Percentiles rank a stretch among this genome's conserved stretches.
Evolutionary conservation across 441 rosid species (phyloP).

Genomic region (Gossypium trilobum): DNA sequence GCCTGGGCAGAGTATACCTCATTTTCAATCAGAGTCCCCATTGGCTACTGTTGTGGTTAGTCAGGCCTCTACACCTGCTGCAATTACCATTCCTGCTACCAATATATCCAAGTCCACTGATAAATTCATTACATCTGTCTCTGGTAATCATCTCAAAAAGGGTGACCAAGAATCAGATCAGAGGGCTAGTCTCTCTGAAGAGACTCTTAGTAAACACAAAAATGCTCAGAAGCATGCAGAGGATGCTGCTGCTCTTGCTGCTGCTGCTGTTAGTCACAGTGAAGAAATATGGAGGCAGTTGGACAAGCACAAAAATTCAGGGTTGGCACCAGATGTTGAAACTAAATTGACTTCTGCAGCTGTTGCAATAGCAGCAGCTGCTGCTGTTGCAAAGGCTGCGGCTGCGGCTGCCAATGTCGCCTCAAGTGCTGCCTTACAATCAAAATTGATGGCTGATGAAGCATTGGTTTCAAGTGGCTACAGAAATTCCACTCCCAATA

Average conservation of each 20-base stretch:
- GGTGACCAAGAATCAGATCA: slow-evolving; percentile 30
- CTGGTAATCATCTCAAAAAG: slow-evolving; percentile 34
- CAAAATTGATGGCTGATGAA: slow-evolving; percentile 90
- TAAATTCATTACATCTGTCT: slow-evolving; percentile 30
- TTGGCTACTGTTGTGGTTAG: slow-evolving; percentile 34
- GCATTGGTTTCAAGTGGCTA: slow-evolving; percentile 36
- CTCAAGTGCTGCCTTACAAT: slow-evolving; percentile 87
- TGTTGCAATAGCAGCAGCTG: slow-evolving; percentile 74
- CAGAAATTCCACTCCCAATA: slow-evolving; percentile 24
- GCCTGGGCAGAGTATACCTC: slow-evolving; percentile 34
- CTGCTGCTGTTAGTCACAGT: slow-evolving; percentile 61
- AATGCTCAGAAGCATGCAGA: slow-evolving; percentile 77
- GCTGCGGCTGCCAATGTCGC: slow-evolving; percentile 95
- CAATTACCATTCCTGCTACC: slow-evolving; percentile 34
- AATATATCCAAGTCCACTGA: slow-evolving; percentile 35
- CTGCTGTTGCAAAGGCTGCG: slow-evolving; percentile 96
- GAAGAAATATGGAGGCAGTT: slow-evolving; percentile 70
- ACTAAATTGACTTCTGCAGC: slow-evolving; percentile 69
- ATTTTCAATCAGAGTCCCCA: slow-evolving; percentile 34
- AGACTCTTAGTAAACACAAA: slow-evolving; percentile 45
- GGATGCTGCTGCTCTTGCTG: slow-evolving; percentile 71
- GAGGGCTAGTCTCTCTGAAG: slow-evolving; percentile 51
- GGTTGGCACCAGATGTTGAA: slow-evolving; percentile 51
- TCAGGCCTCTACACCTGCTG: slow-evolving; percentile 31
- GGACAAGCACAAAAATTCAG: slow-evolving; percentile 47